Percentiles rank a stretch among this genome's conserved stretches.
Evolutionary conservation across 2,329 filamentous ascomycete genomes (phyloP).

Genomic region (Arthroderma sp.): DNA sequence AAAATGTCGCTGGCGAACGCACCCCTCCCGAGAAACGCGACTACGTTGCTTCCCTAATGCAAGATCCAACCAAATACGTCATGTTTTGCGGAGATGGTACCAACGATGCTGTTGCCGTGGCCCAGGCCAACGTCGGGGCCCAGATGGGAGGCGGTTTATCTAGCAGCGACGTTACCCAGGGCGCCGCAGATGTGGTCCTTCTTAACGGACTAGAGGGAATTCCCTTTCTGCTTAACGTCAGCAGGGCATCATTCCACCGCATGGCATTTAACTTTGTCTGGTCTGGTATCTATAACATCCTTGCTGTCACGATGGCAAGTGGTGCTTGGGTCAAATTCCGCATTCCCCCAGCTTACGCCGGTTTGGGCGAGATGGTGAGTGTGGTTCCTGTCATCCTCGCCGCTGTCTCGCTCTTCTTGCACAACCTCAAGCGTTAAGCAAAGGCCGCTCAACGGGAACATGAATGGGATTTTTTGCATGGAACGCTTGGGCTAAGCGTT

Average conservation of each 20-base stretch:
- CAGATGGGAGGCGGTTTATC: slow-evolving; percentile 42
- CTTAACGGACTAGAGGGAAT: slow-evolving; percentile 44
- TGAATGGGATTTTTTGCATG: no score
- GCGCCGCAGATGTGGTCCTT: slow-evolving; percentile 56
- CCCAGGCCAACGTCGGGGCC: slow-evolving; percentile 57
- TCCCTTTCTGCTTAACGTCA: slow-evolving; percentile 44
- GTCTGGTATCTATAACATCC: slow-evolving; percentile 56
- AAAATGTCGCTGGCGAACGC: slow-evolving; percentile 33
- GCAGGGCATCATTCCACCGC: slow-evolving; percentile 30
- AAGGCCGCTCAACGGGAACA: background rate
- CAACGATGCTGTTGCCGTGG: slow-evolving; percentile 62
- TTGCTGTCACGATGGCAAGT: slow-evolving; percentile 53
- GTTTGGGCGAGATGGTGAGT: slow-evolving; percentile 60
- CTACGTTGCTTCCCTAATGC: slow-evolving; percentile 34
- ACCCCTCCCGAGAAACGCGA: slow-evolving; percentile 42
- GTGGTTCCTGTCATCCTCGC: slow-evolving; percentile 55
- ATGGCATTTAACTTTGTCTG: slow-evolving; percentile 57
- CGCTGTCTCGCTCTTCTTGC: slow-evolving; percentile 21
- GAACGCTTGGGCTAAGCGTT: no score
- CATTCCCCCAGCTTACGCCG: slow-evolving; percentile 52
- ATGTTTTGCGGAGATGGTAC: slow-evolving; percentile 68
- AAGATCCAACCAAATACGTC: slow-evolving; percentile 27
- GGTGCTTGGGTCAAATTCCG: slow-evolving; percentile 50
- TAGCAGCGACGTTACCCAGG: slow-evolving; percentile 51
- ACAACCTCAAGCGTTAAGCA: background rate